A percentile compares a stretch with the other conserved stretches of the same genome.
Evolutionary conservation across 225 moss, liverwort and hornwort species (phyloP).

Genomic region (Straminergon stramineum): DNA sequence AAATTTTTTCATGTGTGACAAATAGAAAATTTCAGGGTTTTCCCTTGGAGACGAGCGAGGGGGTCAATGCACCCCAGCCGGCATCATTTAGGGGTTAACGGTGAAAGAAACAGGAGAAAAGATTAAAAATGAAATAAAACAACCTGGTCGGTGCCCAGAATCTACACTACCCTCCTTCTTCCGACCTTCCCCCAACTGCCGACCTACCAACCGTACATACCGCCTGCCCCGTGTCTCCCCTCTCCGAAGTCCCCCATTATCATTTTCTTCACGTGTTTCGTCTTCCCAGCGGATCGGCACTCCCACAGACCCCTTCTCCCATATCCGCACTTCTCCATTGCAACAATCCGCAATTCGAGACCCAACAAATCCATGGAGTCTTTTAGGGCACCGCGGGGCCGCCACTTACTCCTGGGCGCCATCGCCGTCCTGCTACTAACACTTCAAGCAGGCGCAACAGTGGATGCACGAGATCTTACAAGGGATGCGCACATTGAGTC

Average conservation of each 20-base stretch:
- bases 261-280: background rate
- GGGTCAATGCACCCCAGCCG: too few relatives aligned
- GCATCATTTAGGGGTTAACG: too few relatives aligned
- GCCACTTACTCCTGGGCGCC: background rate
- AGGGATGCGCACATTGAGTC: background rate
- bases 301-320: background rate
- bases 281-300: background rate
- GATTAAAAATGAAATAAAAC: background rate
- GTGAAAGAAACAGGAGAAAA: background rate
- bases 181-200: background rate
- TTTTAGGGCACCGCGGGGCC: background rate
- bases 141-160: background rate
- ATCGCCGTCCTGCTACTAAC: background rate
- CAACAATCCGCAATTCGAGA: background rate
- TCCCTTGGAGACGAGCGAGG: too few relatives aligned
- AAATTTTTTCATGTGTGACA: too few relatives aligned
- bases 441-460: background rate
- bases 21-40: too few relatives aligned
- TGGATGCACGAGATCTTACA: background rate
- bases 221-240: background rate
- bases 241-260: background rate
- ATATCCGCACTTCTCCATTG: background rate
- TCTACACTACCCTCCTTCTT: background rate
- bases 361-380: background rate
- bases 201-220: background rate